Evolutionary conservation across 164 flowering plant genomes (phyloP), one percentile per base, ranked within the genome.

Genomic region (Vitis riparia): DNA sequence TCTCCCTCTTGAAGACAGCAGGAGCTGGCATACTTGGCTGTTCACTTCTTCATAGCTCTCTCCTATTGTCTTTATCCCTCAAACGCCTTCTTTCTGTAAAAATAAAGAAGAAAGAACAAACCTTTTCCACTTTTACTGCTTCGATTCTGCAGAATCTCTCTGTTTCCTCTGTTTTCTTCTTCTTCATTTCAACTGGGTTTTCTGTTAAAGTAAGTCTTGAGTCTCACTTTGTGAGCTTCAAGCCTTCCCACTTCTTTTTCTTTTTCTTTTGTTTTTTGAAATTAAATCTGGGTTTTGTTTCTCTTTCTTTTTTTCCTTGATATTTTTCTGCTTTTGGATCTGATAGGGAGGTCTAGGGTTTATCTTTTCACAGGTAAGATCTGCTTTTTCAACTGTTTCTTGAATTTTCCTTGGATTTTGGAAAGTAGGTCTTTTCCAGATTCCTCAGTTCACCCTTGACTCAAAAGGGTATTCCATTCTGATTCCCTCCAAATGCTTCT

Each of bases 401-500:
- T 9, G 59, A 63, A 75, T 70, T 78, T 79, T 81, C 80, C 80
- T 72, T 69, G 58, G 63, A 51, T 62, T 79, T 69, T 71, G 73
- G 78, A 79, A 80, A 78, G 80, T 73, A 71, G 71, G 57, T 72
- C 78, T 81, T 79, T 80, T 77, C 27, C 48, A 76, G 89, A 86
- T 84, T 84, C 85, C 71, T 79, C 72, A 70, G 37, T 57, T 71
- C 67, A 69, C 79, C 79, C 85, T 75, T 68, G 9, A 63, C 65
- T 66, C 65, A 73, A 78, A 81, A 71, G 30, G 68, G 70, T 79
- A 69, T 71, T 78, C 73, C 50, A 69, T 71, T 78, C 73, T 52
- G 84, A 83, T 86, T 86, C 85, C 65, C 67, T 51, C 55, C 57
- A 61, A 73, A 68, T 58, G 71, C 65, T 30, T 51, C 15, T 56